Base-by-base conservation (phyloP, 1,139 yeast species). In the Entelexis paramagnoliae region DNA sequence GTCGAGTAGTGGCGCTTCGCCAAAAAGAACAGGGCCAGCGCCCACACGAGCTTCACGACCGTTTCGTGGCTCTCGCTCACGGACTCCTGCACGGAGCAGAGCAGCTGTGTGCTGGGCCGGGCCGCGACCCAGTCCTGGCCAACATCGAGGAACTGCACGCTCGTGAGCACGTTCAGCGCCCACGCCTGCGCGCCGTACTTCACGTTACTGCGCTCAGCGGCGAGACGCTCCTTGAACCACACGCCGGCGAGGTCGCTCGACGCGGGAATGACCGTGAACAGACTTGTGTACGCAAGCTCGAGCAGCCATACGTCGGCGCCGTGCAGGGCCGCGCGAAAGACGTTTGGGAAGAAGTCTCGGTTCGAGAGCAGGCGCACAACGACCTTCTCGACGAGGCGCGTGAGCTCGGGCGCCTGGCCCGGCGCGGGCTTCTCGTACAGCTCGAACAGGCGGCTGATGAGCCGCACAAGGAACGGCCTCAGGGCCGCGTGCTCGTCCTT, bases 41-140 rank as follows among this genome's bases (percentile, higher is more conserved):
- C 77, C 95, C 95, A 87, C 32, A 80, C 76, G 60, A 83, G 82
- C 48, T 77, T 65, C 1, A 81, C 68, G 4, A 82, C 68, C 0
- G 86, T 67, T 54, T 51, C 51, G 33, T 28, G 17, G 78, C 77
- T 1, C 2, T n/a, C 13, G 14, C 22, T 4, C 19, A 74, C 58
- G 2, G 59, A 55, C 5, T 61, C 62, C 59, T 74, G 77, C 24
- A 78, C 69, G 49, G 62, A 59, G 48, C 64, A 62, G 54, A 84
- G 71, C 1, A 71, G 63, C 0, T 63, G 60, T 0, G 75, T 66
- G 56, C 78, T 75, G 26, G 56, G 51, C 20, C 30, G 8, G 39
- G 53, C 32, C 41, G 56, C 43, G 42, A 44, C 19, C 59, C 66
- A 64, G 43, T 63, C 66, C 51, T 65, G 68, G 32, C 62, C 62